phyloP scores from a whole-genome alignment of 2,329 filamentous ascomycete genomes.

The Daldinia sp. region DNA sequence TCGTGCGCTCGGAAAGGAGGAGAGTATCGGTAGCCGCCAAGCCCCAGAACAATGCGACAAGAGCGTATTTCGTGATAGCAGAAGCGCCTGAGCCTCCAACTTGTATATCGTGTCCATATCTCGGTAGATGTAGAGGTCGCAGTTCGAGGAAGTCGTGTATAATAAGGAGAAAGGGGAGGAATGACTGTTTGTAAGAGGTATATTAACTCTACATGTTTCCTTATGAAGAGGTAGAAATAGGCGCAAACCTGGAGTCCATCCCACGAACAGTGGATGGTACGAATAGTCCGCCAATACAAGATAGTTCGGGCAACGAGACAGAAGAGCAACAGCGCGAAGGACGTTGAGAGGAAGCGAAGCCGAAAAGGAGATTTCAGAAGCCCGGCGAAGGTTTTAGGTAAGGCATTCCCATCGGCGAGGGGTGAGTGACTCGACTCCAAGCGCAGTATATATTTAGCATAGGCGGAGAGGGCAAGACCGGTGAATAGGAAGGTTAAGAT shows the following conservation, averaged over 20 bases:
- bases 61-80: conserved; percentile 38
- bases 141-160: conserved; percentile 43
- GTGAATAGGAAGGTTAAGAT: conserved; percentile 48
- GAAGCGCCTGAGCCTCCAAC: conserved; percentile 20
- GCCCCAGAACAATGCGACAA: conserved; percentile 51
- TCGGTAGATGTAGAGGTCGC: conserved; percentile 44
- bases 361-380: conserved; percentile 35
- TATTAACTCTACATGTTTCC: conserved; percentile 6
- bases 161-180: conserved; percentile 50
- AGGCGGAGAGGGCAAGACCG: conserved; percentile 41
- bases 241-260: conserved; percentile 52
- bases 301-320: conserved; percentile 47
- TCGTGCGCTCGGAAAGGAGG: conserved; percentile 44
- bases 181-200: conserved; percentile 43
- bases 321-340: conserved; percentile 42
- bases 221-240: not conserved
- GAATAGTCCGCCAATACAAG: conserved; percentile 51
- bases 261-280: conserved; percentile 53
- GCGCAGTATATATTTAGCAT: conserved; percentile 36
- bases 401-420: conserved; percentile 23
- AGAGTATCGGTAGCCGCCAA: conserved; percentile 49
- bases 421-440: conserved; percentile 29
- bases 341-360: conserved; percentile 30
- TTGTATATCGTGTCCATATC: conserved; percentile 38
- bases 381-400: conserved; percentile 26